phyloP scores from a whole-genome alignment of 768 basidiomycete genomes.

The Hortiboletus campestris region DNA sequence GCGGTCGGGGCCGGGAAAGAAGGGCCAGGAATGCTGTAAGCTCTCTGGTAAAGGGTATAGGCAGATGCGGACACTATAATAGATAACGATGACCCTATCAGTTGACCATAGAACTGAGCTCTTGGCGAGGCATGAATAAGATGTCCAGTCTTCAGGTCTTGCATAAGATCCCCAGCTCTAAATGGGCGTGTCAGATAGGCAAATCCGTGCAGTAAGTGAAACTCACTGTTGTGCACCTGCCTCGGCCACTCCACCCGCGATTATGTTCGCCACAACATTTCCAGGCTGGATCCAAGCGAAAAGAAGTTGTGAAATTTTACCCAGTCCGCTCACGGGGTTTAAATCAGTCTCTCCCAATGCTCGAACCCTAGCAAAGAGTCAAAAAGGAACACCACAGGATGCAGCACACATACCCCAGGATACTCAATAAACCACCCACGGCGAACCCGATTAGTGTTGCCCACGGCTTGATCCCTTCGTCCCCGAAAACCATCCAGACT shows the following conservation, averaged over 20 bases:
- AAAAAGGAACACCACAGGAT: neutral
- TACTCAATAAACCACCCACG: slow-evolving; percentile 78
- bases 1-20: slow-evolving; percentile 96
- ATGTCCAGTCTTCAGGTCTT: slow-evolving; percentile 96
- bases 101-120: slow-evolving; percentile 91
- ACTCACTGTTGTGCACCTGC: slow-evolving; percentile 89
- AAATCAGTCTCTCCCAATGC: slow-evolving; percentile 96
- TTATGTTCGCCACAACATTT: slow-evolving; percentile 96
- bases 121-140: slow-evolving; percentile 88
- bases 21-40: slow-evolving; percentile 87
- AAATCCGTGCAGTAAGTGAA: neutral
- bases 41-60: slow-evolving; percentile 81
- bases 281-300: slow-evolving; percentile 95
- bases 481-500: slow-evolving; percentile 87
- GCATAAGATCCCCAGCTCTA: slow-evolving; percentile 97
- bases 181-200: neutral
- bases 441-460: slow-evolving; percentile 84
- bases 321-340: slow-evolving; percentile 88
- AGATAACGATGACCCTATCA: slow-evolving; percentile 86
- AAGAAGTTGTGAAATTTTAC: slow-evolving; percentile 91
- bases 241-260: slow-evolving; percentile 95
- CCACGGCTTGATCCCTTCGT: slow-evolving; percentile 93
- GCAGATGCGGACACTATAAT: slow-evolving; percentile 88
- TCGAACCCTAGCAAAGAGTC: slow-evolving; percentile 59
- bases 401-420: slow-evolving; percentile 68